Evolutionary conservation across 78 protist species (phyloP).

Genomic region (Dictyostelium brefeldianum): DNA sequence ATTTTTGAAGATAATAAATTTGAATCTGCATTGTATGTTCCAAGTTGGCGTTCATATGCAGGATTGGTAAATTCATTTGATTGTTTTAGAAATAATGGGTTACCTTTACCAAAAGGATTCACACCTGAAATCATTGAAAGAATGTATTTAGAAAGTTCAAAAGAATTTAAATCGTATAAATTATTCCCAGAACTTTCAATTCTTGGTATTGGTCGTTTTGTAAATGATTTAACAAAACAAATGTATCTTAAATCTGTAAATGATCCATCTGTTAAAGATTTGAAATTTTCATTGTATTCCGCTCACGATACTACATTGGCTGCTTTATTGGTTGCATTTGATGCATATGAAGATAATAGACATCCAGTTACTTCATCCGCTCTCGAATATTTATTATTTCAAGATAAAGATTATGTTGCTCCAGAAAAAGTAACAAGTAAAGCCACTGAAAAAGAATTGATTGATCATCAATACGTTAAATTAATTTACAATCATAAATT

Average conservation of each 20-base stretch:
- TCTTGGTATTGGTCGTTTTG: conserved; percentile 61
- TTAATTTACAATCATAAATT: conserved; percentile 49
- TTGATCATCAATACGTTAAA: conserved; percentile 54
- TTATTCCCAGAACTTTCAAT: conserved; percentile 32
- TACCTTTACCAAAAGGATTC: conserved; percentile 71
- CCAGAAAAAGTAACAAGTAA: neutral
- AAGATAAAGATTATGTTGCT: conserved; percentile 4
- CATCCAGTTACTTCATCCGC: conserved; percentile 65
- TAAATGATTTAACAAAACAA: conserved; percentile 34
- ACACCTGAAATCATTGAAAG: conserved; percentile 37
- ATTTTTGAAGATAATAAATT: conserved; percentile 54
- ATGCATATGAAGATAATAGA: conserved; percentile 49
- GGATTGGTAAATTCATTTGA: conserved; percentile 71
- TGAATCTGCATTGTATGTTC: conserved; percentile 57
- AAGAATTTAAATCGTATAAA: conserved; percentile 25
- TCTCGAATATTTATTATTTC: conserved; percentile 49
- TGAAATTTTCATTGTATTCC: conserved; percentile 56
- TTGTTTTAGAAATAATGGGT: conserved; percentile 64
- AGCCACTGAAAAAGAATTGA: neutral
- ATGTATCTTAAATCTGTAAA: neutral
- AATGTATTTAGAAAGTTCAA: conserved; percentile 64
- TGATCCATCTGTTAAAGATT: neutral
- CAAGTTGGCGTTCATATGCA: conserved; percentile 41
- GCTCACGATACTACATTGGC: conserved; percentile 74
- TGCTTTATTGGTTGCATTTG: conserved; percentile 62